Evolutionary conservation across 192 early-diverging fungal genomes (phyloP).

Genomic region (Podochytrium sp.): DNA sequence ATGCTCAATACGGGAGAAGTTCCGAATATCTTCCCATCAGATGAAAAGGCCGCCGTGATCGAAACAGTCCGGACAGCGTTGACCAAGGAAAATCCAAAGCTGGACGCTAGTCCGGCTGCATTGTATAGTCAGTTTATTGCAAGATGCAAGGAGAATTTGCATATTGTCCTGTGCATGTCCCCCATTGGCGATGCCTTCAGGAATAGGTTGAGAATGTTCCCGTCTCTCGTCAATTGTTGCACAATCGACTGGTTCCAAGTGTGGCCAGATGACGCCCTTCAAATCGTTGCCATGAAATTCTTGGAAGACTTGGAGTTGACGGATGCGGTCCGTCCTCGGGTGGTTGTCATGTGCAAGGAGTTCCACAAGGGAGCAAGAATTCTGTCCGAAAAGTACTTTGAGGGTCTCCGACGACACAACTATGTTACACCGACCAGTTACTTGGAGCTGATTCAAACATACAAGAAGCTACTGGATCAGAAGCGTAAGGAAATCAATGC

Average conservation of each 20-base stretch:
- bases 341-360: constrained; percentile 61
- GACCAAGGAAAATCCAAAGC: constrained; percentile 55
- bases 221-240: constrained; percentile 64
- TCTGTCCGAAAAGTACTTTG: constrained; percentile 53
- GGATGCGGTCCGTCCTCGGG: constrained; percentile 43
- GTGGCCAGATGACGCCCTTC: constrained; percentile 65
- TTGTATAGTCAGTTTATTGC: constrained; percentile 60
- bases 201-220: constrained; percentile 63
- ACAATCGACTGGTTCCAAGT: constrained; percentile 71
- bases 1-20: constrained; percentile 68
- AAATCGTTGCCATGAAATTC: constrained; percentile 60
- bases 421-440: constrained; percentile 66
- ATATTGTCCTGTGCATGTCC: constrained; percentile 64
- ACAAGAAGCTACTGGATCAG: constrained; percentile 53
- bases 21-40: constrained; percentile 61
- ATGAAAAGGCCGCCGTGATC: constrained; percentile 62
- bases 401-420: constrained; percentile 54
- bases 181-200: constrained; percentile 66
- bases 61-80: constrained; percentile 56
- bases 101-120: constrained; percentile 56
- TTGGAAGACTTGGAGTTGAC: constrained; percentile 60
- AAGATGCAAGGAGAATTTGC: constrained; percentile 63
- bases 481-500: constrained; percentile 58
- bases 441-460: constrained; percentile 63
- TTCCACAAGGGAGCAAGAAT: constrained; percentile 55